phyloP scores from a whole-genome alignment of 31 red algal genomes.

The Porphyra umbilicalis region DNA sequence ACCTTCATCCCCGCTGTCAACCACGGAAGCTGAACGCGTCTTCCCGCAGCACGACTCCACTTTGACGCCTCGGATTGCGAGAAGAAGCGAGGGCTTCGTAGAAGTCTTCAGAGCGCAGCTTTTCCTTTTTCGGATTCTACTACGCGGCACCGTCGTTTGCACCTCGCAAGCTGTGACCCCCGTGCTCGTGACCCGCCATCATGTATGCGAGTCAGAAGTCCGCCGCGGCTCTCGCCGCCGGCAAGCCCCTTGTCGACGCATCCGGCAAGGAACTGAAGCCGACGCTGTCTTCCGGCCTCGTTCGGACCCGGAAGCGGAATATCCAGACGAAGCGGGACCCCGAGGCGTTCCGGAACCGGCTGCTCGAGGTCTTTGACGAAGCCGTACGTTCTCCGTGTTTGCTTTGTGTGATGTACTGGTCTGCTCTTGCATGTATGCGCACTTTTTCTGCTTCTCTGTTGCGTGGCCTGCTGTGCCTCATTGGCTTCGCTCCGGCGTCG shows the following conservation, averaged over 20 bases:
- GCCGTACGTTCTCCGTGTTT: neutral
- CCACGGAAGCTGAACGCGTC: too few relatives aligned
- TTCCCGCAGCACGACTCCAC: too few relatives aligned
- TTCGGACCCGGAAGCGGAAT: constrained; percentile 65
- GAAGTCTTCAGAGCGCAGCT: neutral
- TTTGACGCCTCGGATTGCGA: too few relatives aligned
- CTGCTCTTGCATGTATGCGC: neutral
- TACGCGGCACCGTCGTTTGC: too few relatives aligned
- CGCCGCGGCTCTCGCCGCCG: neutral
- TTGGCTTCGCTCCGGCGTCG: constrained; percentile 17
- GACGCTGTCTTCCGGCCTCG: constrained; percentile 40
- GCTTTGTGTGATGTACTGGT: neutral
- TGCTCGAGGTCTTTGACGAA: constrained; percentile 36
- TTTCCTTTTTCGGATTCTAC: too few relatives aligned
- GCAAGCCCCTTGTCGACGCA: neutral
- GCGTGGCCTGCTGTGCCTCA: neutral
- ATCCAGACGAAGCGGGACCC: constrained; percentile 77
- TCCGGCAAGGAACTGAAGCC: constrained; percentile 48
- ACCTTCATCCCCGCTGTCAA: too few relatives aligned
- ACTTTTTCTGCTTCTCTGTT: neutral
- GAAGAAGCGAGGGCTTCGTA: too few relatives aligned
- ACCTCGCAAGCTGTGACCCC: too few relatives aligned
- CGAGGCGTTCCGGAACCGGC: constrained; percentile 59
- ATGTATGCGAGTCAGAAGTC: constrained; percentile 2
- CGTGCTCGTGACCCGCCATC: neutral